A percentile compares a stretch with the other conserved stretches of the same genome.
phyloP scores from a whole-genome alignment of 495 filamentous ascomycete genomes.

The Podospora pseudocomata region DNA sequence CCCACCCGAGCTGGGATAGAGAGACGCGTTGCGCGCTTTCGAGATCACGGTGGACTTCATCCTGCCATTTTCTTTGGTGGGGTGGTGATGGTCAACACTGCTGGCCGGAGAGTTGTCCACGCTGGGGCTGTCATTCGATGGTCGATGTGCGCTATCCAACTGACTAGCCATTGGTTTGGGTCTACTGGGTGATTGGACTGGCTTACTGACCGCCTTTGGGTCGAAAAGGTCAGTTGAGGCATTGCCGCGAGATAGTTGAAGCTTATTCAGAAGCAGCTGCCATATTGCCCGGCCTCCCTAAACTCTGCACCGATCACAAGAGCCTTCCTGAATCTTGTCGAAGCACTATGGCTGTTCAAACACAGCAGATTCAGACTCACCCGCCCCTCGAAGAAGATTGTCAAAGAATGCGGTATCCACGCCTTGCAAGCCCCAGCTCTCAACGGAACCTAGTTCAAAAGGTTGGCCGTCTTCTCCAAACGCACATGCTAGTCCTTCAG shows the following conservation, averaged over 20 bases:
- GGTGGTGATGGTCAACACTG: background rate
- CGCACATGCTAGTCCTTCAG: background rate
- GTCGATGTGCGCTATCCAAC: background rate
- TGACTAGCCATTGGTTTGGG: background rate
- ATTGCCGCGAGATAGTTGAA: background rate
- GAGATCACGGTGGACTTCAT: background rate
- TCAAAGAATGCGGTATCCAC: background rate
- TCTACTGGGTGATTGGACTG: background rate
- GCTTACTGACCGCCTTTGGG: background rate
- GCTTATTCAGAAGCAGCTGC: background rate
- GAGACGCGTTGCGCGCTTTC: background rate
- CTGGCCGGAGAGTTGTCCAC: background rate
- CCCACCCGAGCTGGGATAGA: background rate
- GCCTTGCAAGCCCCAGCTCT: background rate
- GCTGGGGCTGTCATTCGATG: background rate
- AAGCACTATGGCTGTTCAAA: too few species aligned
- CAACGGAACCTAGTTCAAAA: background rate
- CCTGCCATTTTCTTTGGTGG: background rate
- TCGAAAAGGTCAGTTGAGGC: background rate
- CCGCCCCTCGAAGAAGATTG: background rate
- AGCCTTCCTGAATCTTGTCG: too few species aligned
- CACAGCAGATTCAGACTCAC: background rate
- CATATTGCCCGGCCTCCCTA: background rate
- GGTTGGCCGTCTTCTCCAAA: background rate
- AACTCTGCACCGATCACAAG: too few species aligned